Conservation (phyloP, 2,329 filamentous ascomycete species). For the Alternaria gaisen region DNA sequence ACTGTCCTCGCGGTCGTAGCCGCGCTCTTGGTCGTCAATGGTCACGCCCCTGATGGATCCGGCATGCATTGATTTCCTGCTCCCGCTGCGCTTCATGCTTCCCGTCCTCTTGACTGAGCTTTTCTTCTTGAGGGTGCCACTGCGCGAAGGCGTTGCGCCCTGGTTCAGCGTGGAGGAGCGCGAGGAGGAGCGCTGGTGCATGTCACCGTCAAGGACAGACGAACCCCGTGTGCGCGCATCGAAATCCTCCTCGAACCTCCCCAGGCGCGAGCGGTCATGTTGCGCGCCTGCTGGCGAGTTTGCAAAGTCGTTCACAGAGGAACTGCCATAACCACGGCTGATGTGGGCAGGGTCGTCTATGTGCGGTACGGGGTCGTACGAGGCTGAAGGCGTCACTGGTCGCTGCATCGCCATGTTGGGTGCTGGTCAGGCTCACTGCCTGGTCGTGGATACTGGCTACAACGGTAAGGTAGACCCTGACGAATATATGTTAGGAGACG, state of each 20-base stretch:
- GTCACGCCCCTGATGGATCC: slow-evolving; percentile 86
- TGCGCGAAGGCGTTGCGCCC: slow-evolving; percentile 63
- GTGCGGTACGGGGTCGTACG: slow-evolving; percentile 51
- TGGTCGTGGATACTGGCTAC: slow-evolving; percentile 9
- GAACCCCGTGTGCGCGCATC: slow-evolving; percentile 73
- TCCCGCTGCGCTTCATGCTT: slow-evolving; percentile 81
- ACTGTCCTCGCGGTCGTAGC: slow-evolving; percentile 73
- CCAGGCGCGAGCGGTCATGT: slow-evolving; percentile 38
- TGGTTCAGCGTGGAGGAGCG: slow-evolving; percentile 54
- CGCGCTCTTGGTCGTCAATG: slow-evolving; percentile 75
- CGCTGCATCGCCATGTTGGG: slow-evolving; percentile 38
- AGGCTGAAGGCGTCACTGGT: slow-evolving; percentile 27
- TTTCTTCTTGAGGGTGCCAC: slow-evolving; percentile 90
- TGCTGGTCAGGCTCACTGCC: slow-evolving; percentile 5
- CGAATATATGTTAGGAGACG: slow-evolving; percentile 16
- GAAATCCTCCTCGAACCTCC: slow-evolving; percentile 75
- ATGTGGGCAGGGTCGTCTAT: slow-evolving; percentile 49
- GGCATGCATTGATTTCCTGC: slow-evolving; percentile 81
- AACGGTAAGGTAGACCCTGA: slow-evolving; percentile 13
- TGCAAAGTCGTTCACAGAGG: slow-evolving; percentile 52
- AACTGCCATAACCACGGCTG: slow-evolving; percentile 45
- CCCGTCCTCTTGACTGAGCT: slow-evolving; percentile 75
- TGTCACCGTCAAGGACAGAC: slow-evolving; percentile 66
- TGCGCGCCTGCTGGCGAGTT: slow-evolving; percentile 42
- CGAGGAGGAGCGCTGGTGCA: slow-evolving; percentile 70